Base-by-base conservation (phyloP, 2,329 filamentous ascomycete genomes). In the Orbilia quercus region DNA sequence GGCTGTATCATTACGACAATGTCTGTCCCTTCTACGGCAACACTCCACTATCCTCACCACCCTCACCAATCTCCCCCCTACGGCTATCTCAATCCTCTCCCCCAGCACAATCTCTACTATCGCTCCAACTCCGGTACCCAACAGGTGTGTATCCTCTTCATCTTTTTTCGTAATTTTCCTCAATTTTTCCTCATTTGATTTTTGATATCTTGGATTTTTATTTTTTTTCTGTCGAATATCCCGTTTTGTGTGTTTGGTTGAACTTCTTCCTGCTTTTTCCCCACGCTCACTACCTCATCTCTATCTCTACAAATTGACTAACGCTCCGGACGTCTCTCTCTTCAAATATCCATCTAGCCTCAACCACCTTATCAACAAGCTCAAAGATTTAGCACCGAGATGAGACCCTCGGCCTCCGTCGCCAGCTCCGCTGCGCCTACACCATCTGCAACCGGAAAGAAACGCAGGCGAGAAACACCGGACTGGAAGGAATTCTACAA, bases 401-500 rank as follows among this genome's bases (percentile, higher is more conserved):
- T 75, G 78, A 80, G 16, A 79, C 79, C 34, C 78, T 84, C 67
- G 82, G 70, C 40, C 28, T 74, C 70, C 14, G 60, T 73, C 28
- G 50, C 55, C 42, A 69, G 63, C 31, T 74, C 70, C 20, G 38
- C 63, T 20, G 70, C 59, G 31, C 70, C 55, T 6, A 63, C 62
- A 44, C 59, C 70, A 20, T 74, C 70, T 50, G 70, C 51, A 44
- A 74, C 36, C 34, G 70, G 70, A 36, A 73, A 73, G 76, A 83
- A 85, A 76, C 85, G 85, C 72, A 87, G 84, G 75, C 80, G 79
- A 79, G 85, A 85, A 80, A 84, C 88, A 76, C 90, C 90, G 54
- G 89, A 95, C 81, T 95, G 91, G 91, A 84, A 86, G 67, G 87
- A 85, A 75, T 95, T 93, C 79, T 94, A 93, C 81, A 90, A 89